Conservation (phyloP, 371 early-diverging fungal genomes). For the Paraphysoderma sedebokerense region DNA sequence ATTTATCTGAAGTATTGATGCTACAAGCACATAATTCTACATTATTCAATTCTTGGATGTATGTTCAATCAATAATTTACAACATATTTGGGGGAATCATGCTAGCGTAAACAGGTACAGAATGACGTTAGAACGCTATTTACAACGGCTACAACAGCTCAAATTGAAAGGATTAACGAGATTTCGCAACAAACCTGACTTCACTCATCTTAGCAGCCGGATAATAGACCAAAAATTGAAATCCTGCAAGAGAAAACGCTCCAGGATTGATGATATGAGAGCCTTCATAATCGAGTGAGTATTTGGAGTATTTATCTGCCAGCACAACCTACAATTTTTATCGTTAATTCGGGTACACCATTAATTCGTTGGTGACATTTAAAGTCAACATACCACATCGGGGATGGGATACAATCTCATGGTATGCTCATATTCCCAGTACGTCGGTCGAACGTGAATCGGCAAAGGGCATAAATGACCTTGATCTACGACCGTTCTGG, state of each 20-base stretch:
- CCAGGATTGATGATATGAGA: conserved; percentile 71
- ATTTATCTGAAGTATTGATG: too few relatives aligned
- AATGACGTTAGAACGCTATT: too few relatives aligned
- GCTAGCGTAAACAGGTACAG: too few relatives aligned
- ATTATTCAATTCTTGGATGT: too few relatives aligned
- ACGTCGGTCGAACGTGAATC: conserved; percentile 44
- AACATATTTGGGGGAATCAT: too few relatives aligned
- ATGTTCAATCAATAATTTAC: too few relatives aligned
- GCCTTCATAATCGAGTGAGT: conserved; percentile 47
- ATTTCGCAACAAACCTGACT: conserved; percentile 9
- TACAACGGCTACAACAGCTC: too few relatives aligned
- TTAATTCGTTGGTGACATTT: not conserved
- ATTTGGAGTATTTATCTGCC: conserved; percentile 64
- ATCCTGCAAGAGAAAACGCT: conserved; percentile 55
- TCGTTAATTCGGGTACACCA: not conserved
- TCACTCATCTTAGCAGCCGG: conserved; percentile 34
- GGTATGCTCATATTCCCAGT: conserved; percentile 66
- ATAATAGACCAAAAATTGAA: conserved; percentile 54
- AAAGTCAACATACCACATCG: conserved; percentile 39
- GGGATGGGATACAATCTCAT: conserved; percentile 73
- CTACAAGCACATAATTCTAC: too few relatives aligned
- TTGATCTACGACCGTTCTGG: conserved; percentile 68
- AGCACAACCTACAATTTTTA: conserved; percentile 41
- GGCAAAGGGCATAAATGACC: conserved; percentile 71
- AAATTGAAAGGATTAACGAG: too few relatives aligned